These are phyloP conservation scores for Wickerhamiella qilinensis DNA, from an alignment of 805 yeast genomes.

Conservation along the genomic window DNA sequence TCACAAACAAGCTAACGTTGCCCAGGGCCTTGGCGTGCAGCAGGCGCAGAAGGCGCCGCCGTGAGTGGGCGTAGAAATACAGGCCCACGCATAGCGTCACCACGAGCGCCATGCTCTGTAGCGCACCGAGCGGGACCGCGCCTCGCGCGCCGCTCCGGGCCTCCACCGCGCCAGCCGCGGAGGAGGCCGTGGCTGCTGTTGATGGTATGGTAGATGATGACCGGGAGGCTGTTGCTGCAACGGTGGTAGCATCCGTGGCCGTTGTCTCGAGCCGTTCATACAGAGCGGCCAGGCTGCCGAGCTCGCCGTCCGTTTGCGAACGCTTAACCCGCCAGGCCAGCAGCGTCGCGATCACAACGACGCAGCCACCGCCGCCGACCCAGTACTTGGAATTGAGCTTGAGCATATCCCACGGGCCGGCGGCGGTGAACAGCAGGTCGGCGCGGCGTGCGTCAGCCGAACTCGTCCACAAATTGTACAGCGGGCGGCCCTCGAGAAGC, in stretches of 20 bases:
- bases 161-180: no score
- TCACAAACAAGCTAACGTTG: constrained; percentile 13
- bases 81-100: constrained; percentile 16
- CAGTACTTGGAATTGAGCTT: constrained; percentile 11
- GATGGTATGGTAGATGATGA: no score
- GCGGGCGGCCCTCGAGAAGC: constrained; percentile 27
- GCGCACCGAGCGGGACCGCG: neutral
- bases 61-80: constrained; percentile 20
- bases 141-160: neutral
- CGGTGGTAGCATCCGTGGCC: neutral
- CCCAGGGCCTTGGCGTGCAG: constrained; percentile 18
- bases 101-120: constrained; percentile 11
- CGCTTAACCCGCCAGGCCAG: constrained; percentile 15
- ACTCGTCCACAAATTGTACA: constrained; percentile 13
- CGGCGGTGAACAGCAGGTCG: constrained; percentile 8
- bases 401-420: constrained; percentile 9
- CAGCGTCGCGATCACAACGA: constrained; percentile 20
- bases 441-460: constrained; percentile 9
- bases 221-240: neutral
- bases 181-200: no score
- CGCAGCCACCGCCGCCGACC: constrained; percentile 23
- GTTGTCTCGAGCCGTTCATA: neutral
- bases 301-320: neutral
- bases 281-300: constrained; percentile 2
- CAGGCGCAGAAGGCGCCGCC: constrained; percentile 18